phyloP scores from a whole-genome alignment of 192 early-diverging fungal genomes.

The Coemansia reversa region DNA sequence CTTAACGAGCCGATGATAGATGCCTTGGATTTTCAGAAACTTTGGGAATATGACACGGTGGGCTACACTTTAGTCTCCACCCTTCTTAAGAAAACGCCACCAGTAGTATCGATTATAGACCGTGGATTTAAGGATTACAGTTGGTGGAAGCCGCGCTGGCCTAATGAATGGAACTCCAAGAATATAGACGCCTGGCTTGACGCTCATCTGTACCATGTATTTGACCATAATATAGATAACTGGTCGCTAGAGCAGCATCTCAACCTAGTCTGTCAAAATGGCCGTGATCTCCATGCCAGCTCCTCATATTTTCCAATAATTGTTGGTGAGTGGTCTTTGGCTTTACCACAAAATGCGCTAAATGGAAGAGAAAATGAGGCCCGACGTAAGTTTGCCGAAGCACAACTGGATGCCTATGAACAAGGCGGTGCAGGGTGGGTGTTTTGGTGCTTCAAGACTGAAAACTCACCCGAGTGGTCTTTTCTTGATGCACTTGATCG shows the following conservation, averaged over 20 bases:
- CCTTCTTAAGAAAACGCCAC: slow-evolving; percentile 31
- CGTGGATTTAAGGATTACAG: slow-evolving; percentile 52
- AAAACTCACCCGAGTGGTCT: slow-evolving; percentile 69
- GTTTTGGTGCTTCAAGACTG: slow-evolving; percentile 75
- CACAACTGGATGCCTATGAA: slow-evolving; percentile 70
- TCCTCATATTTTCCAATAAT: slow-evolving; percentile 61
- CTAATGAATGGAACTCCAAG: slow-evolving; percentile 48
- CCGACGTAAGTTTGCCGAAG: slow-evolving; percentile 57
- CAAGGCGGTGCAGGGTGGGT: slow-evolving; percentile 63
- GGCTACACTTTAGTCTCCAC: slow-evolving; percentile 35
- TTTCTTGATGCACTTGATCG: slow-evolving; percentile 65
- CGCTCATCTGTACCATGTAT: slow-evolving; percentile 56
- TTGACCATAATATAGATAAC: slow-evolving; percentile 46
- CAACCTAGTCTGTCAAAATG: slow-evolving; percentile 38
- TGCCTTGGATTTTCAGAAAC: slow-evolving; percentile 41
- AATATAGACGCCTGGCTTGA: slow-evolving; percentile 49
- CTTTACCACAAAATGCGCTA: slow-evolving; percentile 60
- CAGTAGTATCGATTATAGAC: slow-evolving; percentile 45
- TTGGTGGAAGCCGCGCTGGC: slow-evolving; percentile 53
- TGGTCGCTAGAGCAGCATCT: slow-evolving; percentile 44
- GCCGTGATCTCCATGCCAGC: slow-evolving; percentile 40
- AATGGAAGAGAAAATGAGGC: slow-evolving; percentile 62
- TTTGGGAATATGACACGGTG: slow-evolving; percentile 53
- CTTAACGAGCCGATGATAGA: slow-evolving; percentile 52
- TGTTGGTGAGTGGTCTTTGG: slow-evolving; percentile 74